Evolutionary conservation across 495 filamentous ascomycete species (phyloP).

Genomic region (Neurospora terricola): DNA sequence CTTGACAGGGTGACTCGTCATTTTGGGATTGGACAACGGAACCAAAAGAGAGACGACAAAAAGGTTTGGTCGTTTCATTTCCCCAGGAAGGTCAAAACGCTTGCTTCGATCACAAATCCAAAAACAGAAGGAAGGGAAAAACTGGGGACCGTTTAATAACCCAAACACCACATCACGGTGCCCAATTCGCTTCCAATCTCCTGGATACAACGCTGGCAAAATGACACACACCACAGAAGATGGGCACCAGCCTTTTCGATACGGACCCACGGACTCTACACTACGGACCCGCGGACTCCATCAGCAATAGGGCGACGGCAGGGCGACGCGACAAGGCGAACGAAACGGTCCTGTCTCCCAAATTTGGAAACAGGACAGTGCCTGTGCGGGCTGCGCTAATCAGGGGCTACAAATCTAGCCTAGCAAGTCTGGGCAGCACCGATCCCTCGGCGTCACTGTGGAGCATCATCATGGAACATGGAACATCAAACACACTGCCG

Average conservation of each 20-base stretch:
- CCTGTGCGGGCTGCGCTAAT: neutral
- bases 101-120: neutral
- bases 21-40: neutral
- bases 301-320: neutral
- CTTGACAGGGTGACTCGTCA: neutral
- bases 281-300: neutral
- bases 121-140: neutral
- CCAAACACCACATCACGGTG: neutral
- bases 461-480: neutral
- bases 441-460: neutral
- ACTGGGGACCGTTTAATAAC: neutral
- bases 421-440: neutral
- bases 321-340: neutral
- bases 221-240: neutral
- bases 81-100: neutral
- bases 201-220: neutral
- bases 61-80: neutral
- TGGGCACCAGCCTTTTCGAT: neutral
- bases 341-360: neutral
- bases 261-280: neutral
- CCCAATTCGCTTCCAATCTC: neutral
- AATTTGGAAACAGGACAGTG: neutral
- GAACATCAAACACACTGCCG: neutral
- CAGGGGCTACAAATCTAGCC: neutral
- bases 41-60: neutral